phyloP scores from a whole-genome alignment of 306 rosid genomes.

The Dalbergia cochinchinensis region DNA sequence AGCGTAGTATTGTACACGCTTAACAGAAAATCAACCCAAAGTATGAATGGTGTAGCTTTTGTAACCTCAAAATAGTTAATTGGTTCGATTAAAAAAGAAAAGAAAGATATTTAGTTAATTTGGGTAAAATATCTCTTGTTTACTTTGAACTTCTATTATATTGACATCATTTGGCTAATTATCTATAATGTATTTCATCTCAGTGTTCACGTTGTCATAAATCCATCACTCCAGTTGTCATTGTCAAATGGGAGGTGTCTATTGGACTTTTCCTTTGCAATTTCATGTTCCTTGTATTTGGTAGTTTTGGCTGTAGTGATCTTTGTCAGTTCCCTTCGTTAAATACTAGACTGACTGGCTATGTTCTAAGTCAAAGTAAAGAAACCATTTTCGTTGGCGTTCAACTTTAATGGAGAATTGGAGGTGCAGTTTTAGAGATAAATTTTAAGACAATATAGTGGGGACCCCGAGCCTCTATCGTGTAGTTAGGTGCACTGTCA shows the following conservation, averaged over 20 bases:
- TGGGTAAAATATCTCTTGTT: too few species aligned
- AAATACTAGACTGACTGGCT: background rate
- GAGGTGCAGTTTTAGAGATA: background rate
- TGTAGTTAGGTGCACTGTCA: background rate
- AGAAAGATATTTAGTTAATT: too few species aligned
- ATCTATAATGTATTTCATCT: background rate
- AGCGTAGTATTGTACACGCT: background rate
- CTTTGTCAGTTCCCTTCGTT: slow-evolving; percentile 17
- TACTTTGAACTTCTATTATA: background rate
- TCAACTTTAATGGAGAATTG: slow-evolving; percentile 5
- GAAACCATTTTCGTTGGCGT: background rate
- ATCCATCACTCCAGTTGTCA: background rate
- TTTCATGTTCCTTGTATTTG: background rate
- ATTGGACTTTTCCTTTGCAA: background rate
- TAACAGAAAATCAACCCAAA: background rate
- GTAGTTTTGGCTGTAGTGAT: background rate
- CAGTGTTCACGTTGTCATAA: background rate
- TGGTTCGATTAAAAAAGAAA: too few species aligned
- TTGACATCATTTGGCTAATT: background rate
- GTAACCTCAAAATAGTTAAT: background rate
- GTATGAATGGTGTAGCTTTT: background rate
- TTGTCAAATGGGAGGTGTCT: background rate
- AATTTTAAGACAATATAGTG: background rate
- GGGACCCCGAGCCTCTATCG: background rate
- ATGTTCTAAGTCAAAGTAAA: slow-evolving; percentile 31